Conservation (phyloP, 1,284 basidiomycete genomes). For the Cystobasidiaceae sp. region DNA sequence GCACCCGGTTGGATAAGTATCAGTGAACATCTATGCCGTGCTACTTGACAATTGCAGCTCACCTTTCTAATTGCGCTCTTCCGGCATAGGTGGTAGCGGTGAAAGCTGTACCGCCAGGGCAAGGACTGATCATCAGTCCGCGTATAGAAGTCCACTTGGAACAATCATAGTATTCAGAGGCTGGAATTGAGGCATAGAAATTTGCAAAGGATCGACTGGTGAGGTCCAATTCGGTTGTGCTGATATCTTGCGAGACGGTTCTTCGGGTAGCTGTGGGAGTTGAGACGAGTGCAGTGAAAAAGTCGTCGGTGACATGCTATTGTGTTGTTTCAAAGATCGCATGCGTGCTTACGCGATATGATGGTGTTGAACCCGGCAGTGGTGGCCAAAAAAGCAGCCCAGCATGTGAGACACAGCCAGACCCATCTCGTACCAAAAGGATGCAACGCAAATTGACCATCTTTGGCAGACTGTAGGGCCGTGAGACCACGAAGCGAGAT, state of each 20-base stretch:
- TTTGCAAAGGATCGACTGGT: neutral
- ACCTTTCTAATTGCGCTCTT: slow-evolving; percentile 10
- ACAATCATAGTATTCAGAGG: neutral
- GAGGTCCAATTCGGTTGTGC: slow-evolving; percentile 3
- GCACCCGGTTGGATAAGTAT: too few species aligned
- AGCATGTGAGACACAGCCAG: slow-evolving; percentile 1
- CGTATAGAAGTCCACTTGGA: neutral
- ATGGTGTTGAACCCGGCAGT: slow-evolving; percentile 6
- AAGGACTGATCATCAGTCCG: neutral
- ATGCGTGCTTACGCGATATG: neutral
- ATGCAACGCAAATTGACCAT: neutral
- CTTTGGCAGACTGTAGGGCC: neutral
- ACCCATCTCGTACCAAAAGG: neutral
- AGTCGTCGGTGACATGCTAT: too few species aligned
- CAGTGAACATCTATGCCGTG: too few species aligned
- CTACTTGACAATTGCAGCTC: neutral
- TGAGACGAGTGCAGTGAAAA: too few species aligned
- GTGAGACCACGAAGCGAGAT: neutral
- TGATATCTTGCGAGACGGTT: neutral
- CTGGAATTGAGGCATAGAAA: neutral
- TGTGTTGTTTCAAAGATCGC: too few species aligned
- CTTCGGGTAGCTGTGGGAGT: neutral
- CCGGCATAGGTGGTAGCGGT: slow-evolving; percentile 5
- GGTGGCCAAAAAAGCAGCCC: slow-evolving; percentile 2
- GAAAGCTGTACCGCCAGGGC: slow-evolving; percentile 8